Conservation (phyloP, 495 filamentous ascomycete genomes). For the Pseudoneurospora amorphoporcata region DNA sequence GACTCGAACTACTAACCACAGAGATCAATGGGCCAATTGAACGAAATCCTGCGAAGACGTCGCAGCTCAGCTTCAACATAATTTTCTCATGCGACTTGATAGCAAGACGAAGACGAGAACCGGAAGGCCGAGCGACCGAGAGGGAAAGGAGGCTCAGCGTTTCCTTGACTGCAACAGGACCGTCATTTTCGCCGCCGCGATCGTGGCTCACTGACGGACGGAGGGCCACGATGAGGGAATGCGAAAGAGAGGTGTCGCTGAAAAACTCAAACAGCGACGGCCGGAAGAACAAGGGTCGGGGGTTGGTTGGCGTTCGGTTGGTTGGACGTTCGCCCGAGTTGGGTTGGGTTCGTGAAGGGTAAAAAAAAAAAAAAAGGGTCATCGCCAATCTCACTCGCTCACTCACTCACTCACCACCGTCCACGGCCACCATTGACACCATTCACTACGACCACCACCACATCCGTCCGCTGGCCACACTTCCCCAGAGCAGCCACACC, state of each 20-base stretch:
- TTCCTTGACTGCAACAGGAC: background rate
- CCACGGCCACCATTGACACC: background rate
- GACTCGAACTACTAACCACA: slow-evolving; percentile 2
- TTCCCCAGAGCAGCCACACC: slow-evolving; percentile 18
- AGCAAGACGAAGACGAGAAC: slow-evolving; percentile 5
- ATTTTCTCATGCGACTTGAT: slow-evolving; percentile 7
- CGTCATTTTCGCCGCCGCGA: background rate
- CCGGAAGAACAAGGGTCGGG: background rate
- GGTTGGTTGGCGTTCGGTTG: background rate
- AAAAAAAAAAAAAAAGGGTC: background rate
- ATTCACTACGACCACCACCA: background rate
- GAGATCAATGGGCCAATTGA: slow-evolving; percentile 12
- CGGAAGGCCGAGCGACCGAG: slow-evolving; percentile 5
- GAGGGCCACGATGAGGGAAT: background rate
- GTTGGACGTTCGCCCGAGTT: background rate
- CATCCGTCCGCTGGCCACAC: background rate
- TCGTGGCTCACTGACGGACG: background rate
- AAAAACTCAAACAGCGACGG: background rate
- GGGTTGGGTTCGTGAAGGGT: background rate
- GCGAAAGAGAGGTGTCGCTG: background rate
- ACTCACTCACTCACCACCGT: background rate
- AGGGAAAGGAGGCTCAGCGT: background rate
- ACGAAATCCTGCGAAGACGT: slow-evolving; percentile 8
- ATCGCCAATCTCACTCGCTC: background rate
- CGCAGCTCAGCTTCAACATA: slow-evolving; percentile 1